A percentile compares a stretch with the other conserved stretches of the same genome.
Conservation (phyloP, 2,329 filamentous ascomycete genomes). For the Coleophoma cylindrospora region DNA sequence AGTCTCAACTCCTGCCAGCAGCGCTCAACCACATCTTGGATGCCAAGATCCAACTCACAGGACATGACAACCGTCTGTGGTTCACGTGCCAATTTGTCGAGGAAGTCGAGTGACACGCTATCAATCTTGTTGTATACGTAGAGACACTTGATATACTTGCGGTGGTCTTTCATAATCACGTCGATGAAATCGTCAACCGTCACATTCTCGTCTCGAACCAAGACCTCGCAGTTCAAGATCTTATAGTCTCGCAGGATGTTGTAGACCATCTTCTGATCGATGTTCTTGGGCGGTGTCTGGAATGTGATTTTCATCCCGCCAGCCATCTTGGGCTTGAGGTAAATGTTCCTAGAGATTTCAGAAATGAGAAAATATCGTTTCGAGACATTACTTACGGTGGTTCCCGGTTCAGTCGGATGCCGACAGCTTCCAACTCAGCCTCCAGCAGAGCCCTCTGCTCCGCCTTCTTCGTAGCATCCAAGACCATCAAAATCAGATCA, state of each 20-base stretch:
- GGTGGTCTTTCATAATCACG: constrained; percentile 98
- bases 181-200: constrained; percentile 99
- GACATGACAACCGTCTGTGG: constrained; percentile 95
- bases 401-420: constrained; percentile 86
- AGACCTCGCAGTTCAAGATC: constrained; percentile 94
- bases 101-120: constrained; percentile 85
- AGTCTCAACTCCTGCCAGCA: constrained; percentile 92
- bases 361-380: too few relatives aligned
- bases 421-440: constrained; percentile 89
- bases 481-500: constrained; percentile 92
- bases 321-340: constrained; percentile 91
- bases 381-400: constrained; percentile 61
- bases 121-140: constrained; percentile 99
- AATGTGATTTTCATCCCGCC: constrained; percentile 99
- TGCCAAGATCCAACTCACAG: constrained; percentile 90
- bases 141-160: constrained; percentile 90
- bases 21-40: constrained; percentile 87
- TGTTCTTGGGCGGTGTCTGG: constrained; percentile 76
- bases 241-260: constrained; percentile 99
- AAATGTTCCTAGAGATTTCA: constrained; percentile 69
- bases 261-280: constrained; percentile 97
- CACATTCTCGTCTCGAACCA: constrained; percentile 89
- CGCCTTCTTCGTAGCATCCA: constrained; percentile 93
- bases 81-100: constrained; percentile 88
- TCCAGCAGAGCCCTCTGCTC: constrained; percentile 89